These are phyloP conservation scores for Pestalotiopsis sp. DNA, from an alignment of 2,329 filamentous ascomycete species.

Conservation along the genomic window DNA sequence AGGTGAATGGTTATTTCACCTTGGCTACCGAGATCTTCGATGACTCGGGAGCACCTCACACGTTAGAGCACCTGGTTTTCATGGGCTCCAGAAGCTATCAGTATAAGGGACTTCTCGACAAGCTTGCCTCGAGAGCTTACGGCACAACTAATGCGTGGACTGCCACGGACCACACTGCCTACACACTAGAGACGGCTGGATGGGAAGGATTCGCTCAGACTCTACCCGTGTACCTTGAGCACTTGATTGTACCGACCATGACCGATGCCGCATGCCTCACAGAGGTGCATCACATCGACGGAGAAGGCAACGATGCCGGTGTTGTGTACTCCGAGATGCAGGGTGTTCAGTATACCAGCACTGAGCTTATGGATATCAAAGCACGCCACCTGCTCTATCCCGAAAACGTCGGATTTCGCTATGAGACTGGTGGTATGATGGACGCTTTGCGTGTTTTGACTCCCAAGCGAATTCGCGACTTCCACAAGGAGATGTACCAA, in stretches of 20 bases:
- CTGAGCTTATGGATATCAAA: conserved; percentile 84
- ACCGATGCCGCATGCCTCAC: conserved; percentile 93
- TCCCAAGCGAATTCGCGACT: conserved; percentile 87
- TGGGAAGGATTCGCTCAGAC: conserved; percentile 98
- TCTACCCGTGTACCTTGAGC: conserved; percentile 91
- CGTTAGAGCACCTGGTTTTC: conserved; percentile 80
- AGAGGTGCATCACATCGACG: conserved; percentile 95
- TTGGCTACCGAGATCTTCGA: conserved; percentile 97
- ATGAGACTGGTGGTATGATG: conserved; percentile 98
- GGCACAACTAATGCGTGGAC: conserved; percentile 97
- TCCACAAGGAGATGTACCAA: conserved; percentile 97
- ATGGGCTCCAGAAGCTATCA: conserved; percentile 92
- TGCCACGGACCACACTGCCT: conserved; percentile 92
- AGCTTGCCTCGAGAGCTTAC: conserved; percentile 90
- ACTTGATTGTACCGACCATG: conserved; percentile 86
- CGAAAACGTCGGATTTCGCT: conserved; percentile 87
- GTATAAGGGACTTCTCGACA: conserved; percentile 95
- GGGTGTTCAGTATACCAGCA: conserved; percentile 81
- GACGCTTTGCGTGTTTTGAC: conserved; percentile 85
- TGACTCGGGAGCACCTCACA: conserved; percentile 90
- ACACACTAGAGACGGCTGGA: conserved; percentile 91
- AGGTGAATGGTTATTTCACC: conserved; percentile 91
- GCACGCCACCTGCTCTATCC: conserved; percentile 84
- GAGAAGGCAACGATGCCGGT: conserved; percentile 90
- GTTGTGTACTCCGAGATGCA: conserved; percentile 99